Conservation (phyloP, 2,329 filamentous ascomycete species). For the Nemania sp. region DNA sequence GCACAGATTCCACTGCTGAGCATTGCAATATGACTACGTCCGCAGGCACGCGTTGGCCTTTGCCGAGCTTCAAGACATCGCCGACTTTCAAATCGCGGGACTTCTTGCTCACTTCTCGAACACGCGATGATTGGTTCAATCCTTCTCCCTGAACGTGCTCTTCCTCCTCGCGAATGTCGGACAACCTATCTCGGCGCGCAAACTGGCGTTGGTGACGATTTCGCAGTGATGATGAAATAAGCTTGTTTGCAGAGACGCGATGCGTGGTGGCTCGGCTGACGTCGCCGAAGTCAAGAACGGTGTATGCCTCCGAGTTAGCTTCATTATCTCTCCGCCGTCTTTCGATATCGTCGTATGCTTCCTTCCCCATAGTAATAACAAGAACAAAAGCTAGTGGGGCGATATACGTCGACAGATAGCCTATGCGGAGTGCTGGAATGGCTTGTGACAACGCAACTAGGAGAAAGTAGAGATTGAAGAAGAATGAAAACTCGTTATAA, state of each 20-base stretch:
- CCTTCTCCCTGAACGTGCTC: slow-evolving; percentile 62
- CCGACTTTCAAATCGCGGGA: slow-evolving; percentile 92
- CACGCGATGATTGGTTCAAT: slow-evolving; percentile 57
- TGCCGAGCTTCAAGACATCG: slow-evolving; percentile 91
- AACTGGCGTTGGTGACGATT: slow-evolving; percentile 55
- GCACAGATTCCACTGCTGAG: slow-evolving; percentile 66
- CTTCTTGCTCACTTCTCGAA: slow-evolving; percentile 79
- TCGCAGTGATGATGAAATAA: slow-evolving; percentile 60
- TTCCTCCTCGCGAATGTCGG: slow-evolving; percentile 78
- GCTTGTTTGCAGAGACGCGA: slow-evolving; percentile 55
- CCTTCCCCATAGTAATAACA: slow-evolving; percentile 91
- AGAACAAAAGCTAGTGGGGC: slow-evolving; percentile 93
- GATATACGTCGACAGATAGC: slow-evolving; percentile 94
- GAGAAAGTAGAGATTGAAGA: slow-evolving; percentile 99
- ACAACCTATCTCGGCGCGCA: slow-evolving; percentile 60
- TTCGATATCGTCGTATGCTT: slow-evolving; percentile 93
- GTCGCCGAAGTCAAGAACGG: slow-evolving; percentile 78
- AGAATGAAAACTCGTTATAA: slow-evolving; percentile 99
- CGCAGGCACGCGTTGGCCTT: slow-evolving; percentile 92
- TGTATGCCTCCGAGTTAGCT: slow-evolving; percentile 92
- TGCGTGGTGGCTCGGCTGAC: slow-evolving; percentile 55
- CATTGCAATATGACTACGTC: slow-evolving; percentile 95
- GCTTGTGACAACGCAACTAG: slow-evolving; percentile 94
- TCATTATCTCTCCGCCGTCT: slow-evolving; percentile 88
- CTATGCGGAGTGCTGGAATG: slow-evolving; percentile 89